Evolutionary conservation across 1,284 basidiomycete genomes (phyloP).

Genomic region (Inonotus obliquus): DNA sequence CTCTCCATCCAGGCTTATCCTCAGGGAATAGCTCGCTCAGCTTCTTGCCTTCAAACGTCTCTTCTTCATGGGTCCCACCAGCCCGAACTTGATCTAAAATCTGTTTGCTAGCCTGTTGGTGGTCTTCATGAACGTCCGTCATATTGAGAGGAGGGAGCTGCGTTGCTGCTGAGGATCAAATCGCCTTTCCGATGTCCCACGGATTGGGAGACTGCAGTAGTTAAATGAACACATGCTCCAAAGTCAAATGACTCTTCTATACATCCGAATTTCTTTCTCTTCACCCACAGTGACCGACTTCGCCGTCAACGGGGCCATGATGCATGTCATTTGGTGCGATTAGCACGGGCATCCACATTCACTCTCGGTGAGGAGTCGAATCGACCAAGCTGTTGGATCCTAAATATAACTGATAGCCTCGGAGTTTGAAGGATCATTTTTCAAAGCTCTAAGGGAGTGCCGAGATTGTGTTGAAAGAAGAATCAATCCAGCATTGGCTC

Average conservation of each 20-base stretch:
- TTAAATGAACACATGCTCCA: background rate
- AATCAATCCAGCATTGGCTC: too few species aligned
- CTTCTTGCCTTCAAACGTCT: conserved; percentile 9
- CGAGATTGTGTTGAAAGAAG: too few species aligned
- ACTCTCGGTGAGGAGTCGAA: too few species aligned
- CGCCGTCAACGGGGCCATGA: too few species aligned
- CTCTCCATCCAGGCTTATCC: conserved; percentile 15
- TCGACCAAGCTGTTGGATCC: too few species aligned
- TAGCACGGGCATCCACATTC: too few species aligned
- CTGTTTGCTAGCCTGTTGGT: background rate
- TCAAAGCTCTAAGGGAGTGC: too few species aligned
- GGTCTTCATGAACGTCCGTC: background rate
- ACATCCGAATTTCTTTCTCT: background rate
- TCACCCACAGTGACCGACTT: background rate
- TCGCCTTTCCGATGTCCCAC: background rate
- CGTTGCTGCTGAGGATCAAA: too few species aligned
- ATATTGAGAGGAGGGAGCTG: background rate
- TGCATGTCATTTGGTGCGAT: too few species aligned
- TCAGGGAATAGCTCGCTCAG: conserved; percentile 16
- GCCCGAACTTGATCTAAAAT: background rate
- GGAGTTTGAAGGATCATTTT: too few species aligned
- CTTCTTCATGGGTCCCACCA: background rate
- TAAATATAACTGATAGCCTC: too few species aligned
- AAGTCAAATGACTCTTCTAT: background rate
- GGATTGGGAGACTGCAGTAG: background rate